phyloP scores from a whole-genome alignment of 345 rosid genomes.

The Cardamine resedifolia region DNA sequence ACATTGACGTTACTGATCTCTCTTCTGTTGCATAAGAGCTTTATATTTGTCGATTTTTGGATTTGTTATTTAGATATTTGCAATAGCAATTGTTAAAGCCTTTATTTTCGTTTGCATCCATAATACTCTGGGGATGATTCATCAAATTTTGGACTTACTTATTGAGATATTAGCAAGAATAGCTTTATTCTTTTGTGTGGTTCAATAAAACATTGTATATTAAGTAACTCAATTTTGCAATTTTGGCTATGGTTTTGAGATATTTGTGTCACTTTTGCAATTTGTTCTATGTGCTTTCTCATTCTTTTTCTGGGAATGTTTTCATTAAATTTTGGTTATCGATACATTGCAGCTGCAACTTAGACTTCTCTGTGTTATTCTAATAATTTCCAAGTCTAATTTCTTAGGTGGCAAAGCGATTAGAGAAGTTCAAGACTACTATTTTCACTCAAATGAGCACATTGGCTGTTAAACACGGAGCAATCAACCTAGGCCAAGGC shows the following conservation, averaged over 20 bases:
- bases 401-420: constrained; percentile 69
- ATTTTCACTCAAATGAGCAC: constrained; percentile 93
- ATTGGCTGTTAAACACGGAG: constrained; percentile 82
- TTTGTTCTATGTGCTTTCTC: neutral
- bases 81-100: too few relatives aligned
- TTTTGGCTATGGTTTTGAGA: neutral
- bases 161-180: too few relatives aligned
- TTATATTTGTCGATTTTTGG: neutral
- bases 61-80: too few relatives aligned
- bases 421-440: constrained; percentile 96
- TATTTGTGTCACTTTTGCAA: too few relatives aligned
- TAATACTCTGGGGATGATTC: too few relatives aligned
- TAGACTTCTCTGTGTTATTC: neutral
- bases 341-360: neutral
- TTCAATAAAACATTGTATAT: too few relatives aligned
- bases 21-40: neutral
- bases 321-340: neutral
- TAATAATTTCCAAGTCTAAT: neutral
- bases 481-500: constrained; percentile 93
- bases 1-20: neutral
- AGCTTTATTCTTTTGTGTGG: too few relatives aligned
- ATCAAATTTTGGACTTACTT: neutral
- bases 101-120: too few relatives aligned
- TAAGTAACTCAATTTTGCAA: neutral
- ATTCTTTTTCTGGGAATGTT: neutral